Conservation (phyloP, 306 rosid species). For the Psophocarpus tetragonolobus region DNA sequence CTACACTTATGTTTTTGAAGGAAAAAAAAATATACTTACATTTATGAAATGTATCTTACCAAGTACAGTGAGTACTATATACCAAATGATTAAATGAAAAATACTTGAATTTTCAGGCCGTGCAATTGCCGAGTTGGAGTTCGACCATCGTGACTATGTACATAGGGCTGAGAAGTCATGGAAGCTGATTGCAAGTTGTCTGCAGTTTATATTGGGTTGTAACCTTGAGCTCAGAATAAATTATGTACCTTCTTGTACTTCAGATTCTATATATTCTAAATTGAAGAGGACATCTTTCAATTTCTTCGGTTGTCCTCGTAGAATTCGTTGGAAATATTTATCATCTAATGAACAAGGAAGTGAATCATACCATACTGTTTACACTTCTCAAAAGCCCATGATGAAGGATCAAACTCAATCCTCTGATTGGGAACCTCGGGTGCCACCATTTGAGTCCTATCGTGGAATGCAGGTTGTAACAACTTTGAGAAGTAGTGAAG, state of each 20-base stretch:
- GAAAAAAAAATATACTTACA: neutral
- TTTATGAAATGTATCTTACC: neutral
- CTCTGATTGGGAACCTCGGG: slow-evolving; percentile 45
- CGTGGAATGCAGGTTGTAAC: slow-evolving; percentile 44
- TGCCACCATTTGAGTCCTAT: slow-evolving; percentile 44
- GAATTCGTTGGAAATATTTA: slow-evolving; percentile 47
- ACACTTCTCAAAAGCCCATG: slow-evolving; percentile 52
- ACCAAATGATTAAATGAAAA: neutral
- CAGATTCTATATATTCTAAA: slow-evolving; percentile 49
- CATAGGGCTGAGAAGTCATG: slow-evolving; percentile 79
- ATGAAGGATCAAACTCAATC: slow-evolving; percentile 48
- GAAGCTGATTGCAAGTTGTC: slow-evolving; percentile 74
- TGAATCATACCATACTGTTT: slow-evolving; percentile 51
- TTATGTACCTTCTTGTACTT: slow-evolving; percentile 43
- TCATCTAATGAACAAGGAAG: slow-evolving; percentile 46
- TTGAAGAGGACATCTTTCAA: slow-evolving; percentile 59
- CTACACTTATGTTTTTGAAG: neutral
- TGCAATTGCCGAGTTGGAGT: slow-evolving; percentile 76
- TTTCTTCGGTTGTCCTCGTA: slow-evolving; percentile 69
- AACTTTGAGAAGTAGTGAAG: slow-evolving; percentile 61
- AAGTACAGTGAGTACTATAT: neutral
- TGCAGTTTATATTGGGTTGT: slow-evolving; percentile 65
- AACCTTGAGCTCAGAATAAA: slow-evolving; percentile 81
- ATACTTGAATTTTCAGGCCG: slow-evolving; percentile 53
- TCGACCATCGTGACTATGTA: slow-evolving; percentile 54